Conservation (phyloP, 768 basidiomycete species). For the Amanita rimosa region DNA sequence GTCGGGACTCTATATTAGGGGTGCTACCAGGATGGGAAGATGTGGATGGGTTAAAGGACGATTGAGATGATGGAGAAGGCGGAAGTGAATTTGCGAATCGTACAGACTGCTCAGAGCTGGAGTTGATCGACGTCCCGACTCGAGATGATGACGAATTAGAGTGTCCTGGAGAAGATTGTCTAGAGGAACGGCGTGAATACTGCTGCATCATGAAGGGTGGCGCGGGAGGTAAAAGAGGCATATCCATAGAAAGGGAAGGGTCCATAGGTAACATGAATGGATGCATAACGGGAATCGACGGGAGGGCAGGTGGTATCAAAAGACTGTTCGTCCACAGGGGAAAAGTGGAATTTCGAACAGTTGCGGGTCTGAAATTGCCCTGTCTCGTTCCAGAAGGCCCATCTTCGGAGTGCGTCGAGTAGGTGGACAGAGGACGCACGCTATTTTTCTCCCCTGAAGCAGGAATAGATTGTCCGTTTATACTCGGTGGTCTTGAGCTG, state of each 20-base stretch:
- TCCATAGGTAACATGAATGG: slow-evolving; percentile 8
- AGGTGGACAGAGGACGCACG: slow-evolving; percentile 43
- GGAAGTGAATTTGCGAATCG: slow-evolving; percentile 12
- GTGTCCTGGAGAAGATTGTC: slow-evolving; percentile 21
- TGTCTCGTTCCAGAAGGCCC: slow-evolving; percentile 25
- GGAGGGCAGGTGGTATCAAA: slow-evolving; percentile 25
- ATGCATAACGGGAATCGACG: slow-evolving; percentile 18
- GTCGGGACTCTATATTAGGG: background rate
- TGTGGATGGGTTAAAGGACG: background rate
- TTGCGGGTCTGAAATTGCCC: slow-evolving; percentile 14
- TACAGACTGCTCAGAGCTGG: slow-evolving; percentile 18
- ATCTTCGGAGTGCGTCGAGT: slow-evolving; percentile 48
- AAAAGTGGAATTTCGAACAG: slow-evolving; percentile 22
- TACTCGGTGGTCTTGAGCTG: slow-evolving; percentile 39
- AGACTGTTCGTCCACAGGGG: slow-evolving; percentile 30
- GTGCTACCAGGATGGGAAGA: background rate
- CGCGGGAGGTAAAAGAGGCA: slow-evolving; percentile 61
- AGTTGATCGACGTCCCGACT: slow-evolving; percentile 22
- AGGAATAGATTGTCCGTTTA: slow-evolving; percentile 21
- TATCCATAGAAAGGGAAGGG: slow-evolving; percentile 36
- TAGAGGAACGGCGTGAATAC: slow-evolving; percentile 28
- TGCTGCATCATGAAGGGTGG: slow-evolving; percentile 70
- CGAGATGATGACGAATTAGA: slow-evolving; percentile 25
- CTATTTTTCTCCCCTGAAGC: slow-evolving; percentile 16
- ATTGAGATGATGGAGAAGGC: slow-evolving; percentile 6